Evolutionary conservation across 768 basidiomycete genomes (phyloP), one percentile per base, ranked within the genome.

Genomic region (Collybia sp.): DNA sequence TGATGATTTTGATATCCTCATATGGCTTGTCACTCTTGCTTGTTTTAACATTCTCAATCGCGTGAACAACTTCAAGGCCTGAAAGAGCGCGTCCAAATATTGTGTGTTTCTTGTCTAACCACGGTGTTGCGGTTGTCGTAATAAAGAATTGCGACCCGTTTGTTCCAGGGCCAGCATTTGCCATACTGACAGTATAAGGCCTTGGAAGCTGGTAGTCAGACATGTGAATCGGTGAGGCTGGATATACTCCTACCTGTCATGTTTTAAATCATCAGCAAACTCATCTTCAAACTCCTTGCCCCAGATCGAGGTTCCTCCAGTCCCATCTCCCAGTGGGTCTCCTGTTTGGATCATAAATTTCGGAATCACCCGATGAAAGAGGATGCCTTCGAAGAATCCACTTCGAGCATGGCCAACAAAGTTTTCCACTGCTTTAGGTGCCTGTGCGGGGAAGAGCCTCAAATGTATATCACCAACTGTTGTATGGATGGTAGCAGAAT

Each of bases 291-390:
- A 94, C 36, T 93, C 88, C 45, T 70, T 64, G 2, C 83, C 92
- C 92, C 93, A 96, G 48, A 95, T 90, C 11, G 88, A 91, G 42
- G 75, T 82, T 12, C 93, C 93, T 12, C 93, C 93, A 1, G 93
- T 94, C 5, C 93, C 93, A 66, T 96, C 91, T 16, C 90, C 93
- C n/a, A 93, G 69, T 2, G 93, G 93, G 58, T 95, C 93, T 30
- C 93, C 93, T 3, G 93, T 95, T 72, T 96, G 93, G 46, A 96
- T 88, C 93, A 95, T 95, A 60, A 99, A 99, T 68, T 99, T 98
- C 50, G 91, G 80, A 61, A 99, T 99, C 52, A 98, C 90, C 47
- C 96, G 88, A 63, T 99, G 96, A 74, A 98, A 97, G 58, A 97
- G 80, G 47, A 96, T 73, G 11, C 86, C 84, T 61, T 99, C 95